Evolutionary conservation across 345 rosid genomes (phyloP).

Genomic region (thale cress (Arabidopsis thaliana)): DNA sequence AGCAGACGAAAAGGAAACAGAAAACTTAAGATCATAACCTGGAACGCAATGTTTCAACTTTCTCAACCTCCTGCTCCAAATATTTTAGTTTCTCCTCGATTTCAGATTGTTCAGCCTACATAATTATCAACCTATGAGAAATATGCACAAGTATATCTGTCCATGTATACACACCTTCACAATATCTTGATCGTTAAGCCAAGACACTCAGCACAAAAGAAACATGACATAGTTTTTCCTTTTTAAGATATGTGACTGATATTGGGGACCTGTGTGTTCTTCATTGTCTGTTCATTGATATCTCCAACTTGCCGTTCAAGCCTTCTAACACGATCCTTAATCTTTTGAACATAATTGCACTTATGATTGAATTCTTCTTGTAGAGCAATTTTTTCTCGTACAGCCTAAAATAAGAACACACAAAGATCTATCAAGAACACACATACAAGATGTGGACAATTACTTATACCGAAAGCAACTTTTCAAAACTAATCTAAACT

Average conservation of each 20-base stretch:
- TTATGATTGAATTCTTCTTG: constrained; percentile 57
- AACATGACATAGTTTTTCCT: constrained; percentile 6
- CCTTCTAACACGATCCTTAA: constrained; percentile 50
- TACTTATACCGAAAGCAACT: constrained; percentile 9
- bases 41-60: constrained; percentile 52
- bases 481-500: constrained; percentile 10
- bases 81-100: constrained; percentile 67
- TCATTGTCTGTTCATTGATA: constrained; percentile 71
- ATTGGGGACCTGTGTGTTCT: constrained; percentile 75
- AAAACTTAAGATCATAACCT: constrained; percentile 53
- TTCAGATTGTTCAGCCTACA: constrained; percentile 88
- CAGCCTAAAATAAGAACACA: constrained; percentile 60
- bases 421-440: constrained; percentile 15
- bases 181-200: constrained; percentile 10
- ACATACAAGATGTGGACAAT: not conserved
- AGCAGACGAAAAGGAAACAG: constrained; percentile 2
- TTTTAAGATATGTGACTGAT: constrained; percentile 14
- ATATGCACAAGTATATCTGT: constrained; percentile 19
- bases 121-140: constrained; percentile 38
- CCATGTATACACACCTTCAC: constrained; percentile 24
- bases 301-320: constrained; percentile 74
- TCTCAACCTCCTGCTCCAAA: constrained; percentile 61
- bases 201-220: constrained; percentile 27
- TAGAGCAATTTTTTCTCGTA: constrained; percentile 62
- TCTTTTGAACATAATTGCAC: constrained; percentile 49